Evolutionary conservation across 495 filamentous ascomycete genomes (phyloP).

Genomic region (Xylaria palmicola): DNA sequence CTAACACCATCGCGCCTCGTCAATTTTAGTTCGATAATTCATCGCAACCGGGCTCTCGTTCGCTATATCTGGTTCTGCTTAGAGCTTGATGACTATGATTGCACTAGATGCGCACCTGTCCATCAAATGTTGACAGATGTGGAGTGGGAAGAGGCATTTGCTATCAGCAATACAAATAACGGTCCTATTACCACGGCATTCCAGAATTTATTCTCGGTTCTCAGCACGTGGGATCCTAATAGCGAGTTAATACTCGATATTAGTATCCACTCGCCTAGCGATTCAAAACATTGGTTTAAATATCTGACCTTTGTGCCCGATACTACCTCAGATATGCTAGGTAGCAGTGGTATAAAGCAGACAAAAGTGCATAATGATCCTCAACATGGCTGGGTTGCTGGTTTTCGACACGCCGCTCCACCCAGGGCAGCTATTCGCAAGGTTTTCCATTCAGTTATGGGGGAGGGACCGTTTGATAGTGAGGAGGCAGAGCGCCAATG

Average conservation of each 20-base stretch:
- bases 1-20: constrained; percentile 33
- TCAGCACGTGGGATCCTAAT: constrained; percentile 38
- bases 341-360: constrained; percentile 16
- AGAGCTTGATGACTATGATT: constrained; percentile 37
- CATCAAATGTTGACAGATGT: background rate
- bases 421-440: constrained; percentile 20
- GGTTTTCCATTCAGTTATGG: constrained; percentile 26
- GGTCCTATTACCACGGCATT: constrained; percentile 33
- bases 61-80: constrained; percentile 40
- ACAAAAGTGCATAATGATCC: constrained; percentile 25
- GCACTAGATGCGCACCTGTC: constrained; percentile 28
- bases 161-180: constrained; percentile 24
- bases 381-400: constrained; percentile 30
- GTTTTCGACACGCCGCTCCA: constrained; percentile 28
- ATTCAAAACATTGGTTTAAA: constrained; percentile 38
- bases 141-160: constrained; percentile 18
- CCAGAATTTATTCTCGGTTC: constrained; percentile 34
- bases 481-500: constrained; percentile 25
- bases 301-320: constrained; percentile 34
- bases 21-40: constrained; percentile 29
- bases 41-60: constrained; percentile 33
- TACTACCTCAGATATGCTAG: constrained; percentile 20
- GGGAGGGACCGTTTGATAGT: constrained; percentile 27
- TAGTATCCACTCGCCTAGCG: constrained; percentile 40
- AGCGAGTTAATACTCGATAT: constrained; percentile 40